Percentiles rank a stretch among this genome's conserved stretches.
phyloP scores from a whole-genome alignment of 441 rosid genomes.

The Gossypium trilobum region DNA sequence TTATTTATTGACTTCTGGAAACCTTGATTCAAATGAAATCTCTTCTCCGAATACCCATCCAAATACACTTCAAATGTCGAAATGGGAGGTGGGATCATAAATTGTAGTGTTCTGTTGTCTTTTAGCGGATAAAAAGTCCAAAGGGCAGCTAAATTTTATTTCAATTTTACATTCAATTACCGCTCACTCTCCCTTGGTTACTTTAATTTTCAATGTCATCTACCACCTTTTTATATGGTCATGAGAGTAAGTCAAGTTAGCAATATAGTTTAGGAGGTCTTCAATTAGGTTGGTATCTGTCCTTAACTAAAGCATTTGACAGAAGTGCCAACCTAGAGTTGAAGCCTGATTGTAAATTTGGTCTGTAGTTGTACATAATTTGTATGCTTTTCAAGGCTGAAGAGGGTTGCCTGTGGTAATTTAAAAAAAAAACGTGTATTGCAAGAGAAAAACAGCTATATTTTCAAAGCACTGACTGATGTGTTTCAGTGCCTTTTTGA shows the following conservation, averaged over 20 bases:
- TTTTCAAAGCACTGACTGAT: background rate
- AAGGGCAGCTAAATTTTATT: background rate
- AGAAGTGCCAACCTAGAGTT: background rate
- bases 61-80: background rate
- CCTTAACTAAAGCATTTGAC: slow-evolving; percentile 4
- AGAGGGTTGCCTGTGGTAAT: background rate
- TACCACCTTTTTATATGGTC: background rate
- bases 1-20: background rate
- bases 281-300: background rate
- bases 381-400: background rate
- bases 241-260: background rate
- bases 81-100: background rate
- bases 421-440: background rate
- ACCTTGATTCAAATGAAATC: background rate
- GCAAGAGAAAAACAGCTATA: background rate
- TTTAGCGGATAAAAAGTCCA: background rate
- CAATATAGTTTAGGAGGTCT: background rate
- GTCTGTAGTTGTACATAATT: background rate
- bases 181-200: background rate
- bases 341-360: background rate
- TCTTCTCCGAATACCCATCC: background rate
- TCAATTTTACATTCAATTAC: background rate
- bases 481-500: background rate
- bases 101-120: background rate
- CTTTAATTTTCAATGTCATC: background rate